Conservation (phyloP, 2,329 filamentous ascomycete genomes). For the Alternaria brassicicola region DNA sequence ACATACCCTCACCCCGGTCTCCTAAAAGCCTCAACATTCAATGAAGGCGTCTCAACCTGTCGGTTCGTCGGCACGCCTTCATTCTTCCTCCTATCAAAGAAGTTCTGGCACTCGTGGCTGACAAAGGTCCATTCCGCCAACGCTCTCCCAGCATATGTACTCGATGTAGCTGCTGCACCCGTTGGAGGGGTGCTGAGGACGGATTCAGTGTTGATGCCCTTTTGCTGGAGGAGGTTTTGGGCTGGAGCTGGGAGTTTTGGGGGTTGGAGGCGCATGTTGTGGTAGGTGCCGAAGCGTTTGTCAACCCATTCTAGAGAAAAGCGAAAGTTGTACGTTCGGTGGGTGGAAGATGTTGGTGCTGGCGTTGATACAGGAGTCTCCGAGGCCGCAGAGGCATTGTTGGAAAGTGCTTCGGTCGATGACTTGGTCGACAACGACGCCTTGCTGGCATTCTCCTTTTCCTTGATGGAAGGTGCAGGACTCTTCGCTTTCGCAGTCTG, state of each 20-base stretch:
- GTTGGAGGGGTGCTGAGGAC: constrained; percentile 43
- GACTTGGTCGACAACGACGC: constrained; percentile 11
- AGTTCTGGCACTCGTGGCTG: constrained; percentile 79
- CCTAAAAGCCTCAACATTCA: constrained; percentile 69
- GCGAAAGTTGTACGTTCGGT: constrained; percentile 70
- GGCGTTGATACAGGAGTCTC: constrained; percentile 14
- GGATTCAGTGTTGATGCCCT: constrained; percentile 37
- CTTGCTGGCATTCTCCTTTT: constrained; percentile 31
- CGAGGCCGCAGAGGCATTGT: constrained; percentile 9
- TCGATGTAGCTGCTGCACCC: constrained; percentile 49
- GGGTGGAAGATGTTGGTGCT: constrained; percentile 59
- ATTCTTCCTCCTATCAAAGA: constrained; percentile 74
- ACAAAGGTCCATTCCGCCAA: constrained; percentile 80
- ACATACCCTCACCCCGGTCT: constrained; percentile 45
- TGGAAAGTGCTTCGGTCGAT: constrained; percentile 8
- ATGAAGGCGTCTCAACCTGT: constrained; percentile 71
- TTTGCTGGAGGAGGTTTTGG: constrained; percentile 65
- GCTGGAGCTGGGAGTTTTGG: constrained; percentile 74
- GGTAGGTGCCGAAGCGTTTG: constrained; percentile 60
- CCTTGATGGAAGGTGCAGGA: constrained; percentile 28
- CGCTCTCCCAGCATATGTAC: constrained; percentile 71
- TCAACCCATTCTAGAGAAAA: constrained; percentile 74
- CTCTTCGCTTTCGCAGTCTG: constrained; percentile 51
- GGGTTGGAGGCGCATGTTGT: constrained; percentile 67
- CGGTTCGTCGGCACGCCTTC: constrained; percentile 72